Conservation (phyloP, 2,329 filamentous ascomycete genomes). For the Neopestalotiopsis clavispora region DNA sequence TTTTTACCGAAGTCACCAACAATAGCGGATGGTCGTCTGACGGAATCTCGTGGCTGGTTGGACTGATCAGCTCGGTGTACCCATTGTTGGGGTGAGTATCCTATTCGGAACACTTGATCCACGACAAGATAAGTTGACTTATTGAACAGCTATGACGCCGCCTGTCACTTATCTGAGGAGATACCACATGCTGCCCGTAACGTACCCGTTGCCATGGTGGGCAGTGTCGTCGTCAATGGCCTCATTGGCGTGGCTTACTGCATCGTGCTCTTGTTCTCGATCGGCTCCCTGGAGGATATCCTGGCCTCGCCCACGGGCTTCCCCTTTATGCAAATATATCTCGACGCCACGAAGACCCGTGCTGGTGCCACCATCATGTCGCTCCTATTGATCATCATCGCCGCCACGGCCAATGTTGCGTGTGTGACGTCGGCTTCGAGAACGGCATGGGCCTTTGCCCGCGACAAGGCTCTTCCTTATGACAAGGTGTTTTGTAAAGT, state of each 20-base stretch:
- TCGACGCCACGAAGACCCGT: constrained; percentile 31
- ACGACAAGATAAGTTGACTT: not conserved
- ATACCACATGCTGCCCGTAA: constrained; percentile 37
- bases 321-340: constrained; percentile 47
- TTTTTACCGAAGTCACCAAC: constrained; percentile 38
- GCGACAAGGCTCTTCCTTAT: constrained; percentile 40
- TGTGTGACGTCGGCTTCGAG: constrained; percentile 41
- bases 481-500: constrained; percentile 43
- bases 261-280: constrained; percentile 47
- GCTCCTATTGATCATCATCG: constrained; percentile 31
- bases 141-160: constrained; percentile 34
- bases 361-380: constrained; percentile 35
- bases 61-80: constrained; percentile 36
- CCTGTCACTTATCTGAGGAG: constrained; percentile 39
- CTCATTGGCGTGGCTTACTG: constrained; percentile 48
- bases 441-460: constrained; percentile 45
- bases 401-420: constrained; percentile 34
- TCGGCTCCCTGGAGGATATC: constrained; percentile 43
- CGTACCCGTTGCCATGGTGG: constrained; percentile 40
- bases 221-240: constrained; percentile 45
- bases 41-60: constrained; percentile 39
- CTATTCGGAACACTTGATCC: not conserved
- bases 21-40: constrained; percentile 36
- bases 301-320: constrained; percentile 46
- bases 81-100: constrained; percentile 37